Evolutionary conservation across 495 filamentous ascomycete genomes (phyloP).

Genomic region (Lasiosphaeria ovina): DNA sequence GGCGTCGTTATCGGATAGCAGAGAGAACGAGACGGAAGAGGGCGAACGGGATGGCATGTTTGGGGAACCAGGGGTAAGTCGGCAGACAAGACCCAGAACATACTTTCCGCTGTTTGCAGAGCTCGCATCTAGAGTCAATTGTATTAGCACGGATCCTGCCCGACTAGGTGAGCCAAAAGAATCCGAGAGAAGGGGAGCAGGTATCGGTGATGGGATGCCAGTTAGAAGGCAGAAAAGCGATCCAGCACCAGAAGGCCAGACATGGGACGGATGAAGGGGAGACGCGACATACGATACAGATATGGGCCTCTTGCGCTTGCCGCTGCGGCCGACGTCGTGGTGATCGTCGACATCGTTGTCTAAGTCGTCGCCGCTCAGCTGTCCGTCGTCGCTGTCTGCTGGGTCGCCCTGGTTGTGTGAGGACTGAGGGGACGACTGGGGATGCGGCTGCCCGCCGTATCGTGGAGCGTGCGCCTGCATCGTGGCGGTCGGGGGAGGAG

Average conservation of each 20-base stretch:
- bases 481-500: constrained; percentile 11
- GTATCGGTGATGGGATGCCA: not conserved
- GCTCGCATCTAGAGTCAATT: constrained; percentile 58
- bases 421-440: constrained; percentile 17
- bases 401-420: constrained; percentile 19
- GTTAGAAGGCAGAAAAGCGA: not conserved
- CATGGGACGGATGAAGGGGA: not conserved
- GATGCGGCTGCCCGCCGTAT: constrained; percentile 22
- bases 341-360: constrained; percentile 42
- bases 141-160: not conserved
- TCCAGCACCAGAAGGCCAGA: not conserved
- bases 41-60: not conserved
- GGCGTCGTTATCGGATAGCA: not conserved
- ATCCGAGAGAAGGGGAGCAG: not conserved
- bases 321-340: constrained; percentile 39
- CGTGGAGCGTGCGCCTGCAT: constrained; percentile 29
- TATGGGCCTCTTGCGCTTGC: constrained; percentile 56
- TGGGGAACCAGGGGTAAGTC: not conserved
- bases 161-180: not conserved
- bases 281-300: constrained; percentile 51
- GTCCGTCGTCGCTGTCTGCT: constrained; percentile 30
- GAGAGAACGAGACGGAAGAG: not conserved
- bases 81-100: constrained; percentile 18
- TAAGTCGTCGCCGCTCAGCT: constrained; percentile 40
- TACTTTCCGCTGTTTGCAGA: constrained; percentile 81